Evolutionary conservation across 306 rosid genomes (phyloP).

Genomic region (Quercus mongolica): DNA sequence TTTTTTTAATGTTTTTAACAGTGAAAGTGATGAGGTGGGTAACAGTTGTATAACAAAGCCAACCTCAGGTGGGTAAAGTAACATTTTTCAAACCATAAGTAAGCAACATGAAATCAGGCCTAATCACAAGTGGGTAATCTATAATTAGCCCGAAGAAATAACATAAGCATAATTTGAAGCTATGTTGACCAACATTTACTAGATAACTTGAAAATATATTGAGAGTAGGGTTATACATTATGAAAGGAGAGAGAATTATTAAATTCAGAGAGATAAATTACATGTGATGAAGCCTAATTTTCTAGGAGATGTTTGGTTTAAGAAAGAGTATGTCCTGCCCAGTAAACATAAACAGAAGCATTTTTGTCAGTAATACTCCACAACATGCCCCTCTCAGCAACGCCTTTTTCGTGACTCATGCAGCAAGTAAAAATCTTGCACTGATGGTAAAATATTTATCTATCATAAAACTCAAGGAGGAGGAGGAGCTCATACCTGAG

Average conservation of each 20-base stretch:
- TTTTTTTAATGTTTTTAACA: too few relatives aligned
- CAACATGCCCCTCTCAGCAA: background rate
- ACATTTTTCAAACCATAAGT: too few relatives aligned
- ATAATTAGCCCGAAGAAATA: background rate
- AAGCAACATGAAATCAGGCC: too few relatives aligned
- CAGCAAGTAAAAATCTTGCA: background rate
- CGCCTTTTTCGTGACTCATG: background rate
- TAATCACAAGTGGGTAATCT: too few relatives aligned
- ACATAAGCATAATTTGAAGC: background rate
- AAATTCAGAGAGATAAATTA: constrained; percentile 20
- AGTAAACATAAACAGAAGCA: constrained; percentile 14
- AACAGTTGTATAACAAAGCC: too few relatives aligned
- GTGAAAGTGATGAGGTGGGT: too few relatives aligned
- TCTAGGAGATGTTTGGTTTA: constrained; percentile 12
- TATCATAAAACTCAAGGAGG: constrained; percentile 14
- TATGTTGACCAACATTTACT: background rate
- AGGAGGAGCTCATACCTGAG: constrained; percentile 19
- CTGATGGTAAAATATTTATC: constrained; percentile 1
- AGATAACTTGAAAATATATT: background rate
- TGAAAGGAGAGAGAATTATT: background rate
- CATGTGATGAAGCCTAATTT: constrained; percentile 21
- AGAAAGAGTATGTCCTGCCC: constrained; percentile 20
- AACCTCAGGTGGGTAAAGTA: too few relatives aligned
- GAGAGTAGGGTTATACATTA: background rate
- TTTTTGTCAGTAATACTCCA: background rate